Evolutionary conservation across 2,329 filamentous ascomycete genomes (phyloP), one percentile per base, ranked within the genome.

Genomic region (Ophioceras dolichostomum): DNA sequence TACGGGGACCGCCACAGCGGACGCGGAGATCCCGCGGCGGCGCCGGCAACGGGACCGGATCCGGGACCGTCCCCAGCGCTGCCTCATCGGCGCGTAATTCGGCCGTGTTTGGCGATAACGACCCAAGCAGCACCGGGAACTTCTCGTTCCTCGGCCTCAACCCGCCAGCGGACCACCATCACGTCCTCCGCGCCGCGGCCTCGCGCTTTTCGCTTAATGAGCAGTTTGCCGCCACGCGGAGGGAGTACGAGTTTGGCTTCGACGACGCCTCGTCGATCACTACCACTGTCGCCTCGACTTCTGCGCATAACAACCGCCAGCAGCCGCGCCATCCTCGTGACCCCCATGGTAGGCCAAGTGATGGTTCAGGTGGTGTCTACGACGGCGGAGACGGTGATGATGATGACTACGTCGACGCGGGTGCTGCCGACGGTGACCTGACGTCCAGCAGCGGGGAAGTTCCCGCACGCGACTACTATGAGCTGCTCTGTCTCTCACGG

Each of bases 161-260:
- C 22, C 22, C 7, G 22, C 22, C 22, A 7, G 8, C 7, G 22
- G 12, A 26, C 22, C 22, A 26, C 7, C 22, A 26, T 7, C 22
- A 26, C 22, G 22, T 12, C 13, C 47, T 60, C 31, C 55, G 58
- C 20, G 54, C 58, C 21, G 51, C 51, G n/a, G 53, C 54, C 10
- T 67, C 63, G 19, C 60, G 64, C 32, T 63, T 60, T 50, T 68
- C 65, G 3, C 53, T 68, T 33, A 60, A 57, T 32, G 62, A 67
- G 32, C 63, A 68, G 39, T 69, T 68, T 40, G 63, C 65, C 16
- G 51, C 61, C 26, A 68, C 65, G 5, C 53, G 62, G 22, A 56
- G 55, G 34, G 64, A 68, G 41, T 62, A 60, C 35, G 63, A 66
- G 34, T 64, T 68, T 36, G 65, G 57, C 44, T 64, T 63, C 39